Evolutionary conservation across 306 rosid genomes (phyloP).

Genomic region (Quercus agrifolia): DNA sequence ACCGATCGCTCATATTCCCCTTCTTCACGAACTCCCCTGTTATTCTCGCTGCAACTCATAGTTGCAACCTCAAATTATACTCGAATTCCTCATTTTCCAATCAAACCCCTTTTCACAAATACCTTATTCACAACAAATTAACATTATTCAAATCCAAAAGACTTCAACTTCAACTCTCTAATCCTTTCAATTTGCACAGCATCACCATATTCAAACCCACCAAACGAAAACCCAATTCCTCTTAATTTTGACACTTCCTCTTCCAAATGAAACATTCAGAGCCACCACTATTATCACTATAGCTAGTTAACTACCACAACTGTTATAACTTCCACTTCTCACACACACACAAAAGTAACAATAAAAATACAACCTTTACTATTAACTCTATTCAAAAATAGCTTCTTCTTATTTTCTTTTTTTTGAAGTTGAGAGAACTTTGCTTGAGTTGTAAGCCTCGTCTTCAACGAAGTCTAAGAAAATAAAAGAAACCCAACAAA

Average conservation of each 20-base stretch:
- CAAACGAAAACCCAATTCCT: conserved; percentile 27
- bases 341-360: conserved; percentile 10
- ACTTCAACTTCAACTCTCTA: conserved; percentile 25
- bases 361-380: neutral
- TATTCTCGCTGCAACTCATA: conserved; percentile 65
- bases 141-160: conserved; percentile 24
- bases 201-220: conserved; percentile 8
- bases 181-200: conserved; percentile 25
- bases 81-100: conserved; percentile 51
- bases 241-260: conserved; percentile 5
- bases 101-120: conserved; percentile 8
- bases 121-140: conserved; percentile 7
- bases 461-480: conserved; percentile 37
- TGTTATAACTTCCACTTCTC: neutral
- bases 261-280: conserved; percentile 41
- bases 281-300: neutral
- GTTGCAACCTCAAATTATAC: conserved; percentile 64
- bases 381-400: conserved; percentile 9
- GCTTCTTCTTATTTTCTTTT: neutral
- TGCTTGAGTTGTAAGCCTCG: conserved; percentile 62
- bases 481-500: conserved; percentile 19
- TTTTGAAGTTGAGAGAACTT: conserved; percentile 23
- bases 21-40: conserved; percentile 38
- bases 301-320: neutral
- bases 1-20: conserved; percentile 36